Percentiles rank a stretch among this genome's conserved stretches.
These are phyloP conservation scores for Pelargonium exstipulatum DNA, from an alignment of 441 rosid species.

Conservation along the genomic window DNA sequence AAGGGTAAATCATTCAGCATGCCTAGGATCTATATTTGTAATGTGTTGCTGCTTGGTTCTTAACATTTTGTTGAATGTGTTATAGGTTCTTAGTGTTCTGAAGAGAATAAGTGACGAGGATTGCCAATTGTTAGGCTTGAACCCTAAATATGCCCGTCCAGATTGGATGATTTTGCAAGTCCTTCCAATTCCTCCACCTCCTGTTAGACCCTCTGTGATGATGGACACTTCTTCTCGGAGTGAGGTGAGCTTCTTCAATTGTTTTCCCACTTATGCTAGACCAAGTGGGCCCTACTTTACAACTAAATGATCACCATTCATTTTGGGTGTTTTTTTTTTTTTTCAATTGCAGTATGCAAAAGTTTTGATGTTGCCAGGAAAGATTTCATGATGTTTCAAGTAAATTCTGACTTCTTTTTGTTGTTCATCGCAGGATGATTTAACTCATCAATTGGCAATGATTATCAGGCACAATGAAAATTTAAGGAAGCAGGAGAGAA, in stretches of 20 bases:
- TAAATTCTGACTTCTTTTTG: constrained; percentile 22
- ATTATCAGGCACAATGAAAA: constrained; percentile 89
- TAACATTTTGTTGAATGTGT: constrained; percentile 17
- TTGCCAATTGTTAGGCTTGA: constrained; percentile 74
- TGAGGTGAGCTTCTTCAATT: constrained; percentile 51
- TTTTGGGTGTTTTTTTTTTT: neutral
- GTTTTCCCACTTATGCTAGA: constrained; percentile 1
- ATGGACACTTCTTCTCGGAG: constrained; percentile 99
- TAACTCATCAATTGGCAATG: constrained; percentile 95
- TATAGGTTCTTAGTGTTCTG: constrained; percentile 78
- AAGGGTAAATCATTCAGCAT: constrained; percentile 45
- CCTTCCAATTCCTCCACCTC: constrained; percentile 98
- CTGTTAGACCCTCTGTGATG: constrained; percentile 99
- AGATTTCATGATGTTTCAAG: neutral
- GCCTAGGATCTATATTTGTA: neutral
- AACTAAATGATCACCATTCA: neutral
- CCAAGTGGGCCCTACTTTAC: neutral
- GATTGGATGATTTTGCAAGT: constrained; percentile 99
- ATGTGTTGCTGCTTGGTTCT: constrained; percentile 9
- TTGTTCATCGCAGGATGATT: constrained; percentile 67
- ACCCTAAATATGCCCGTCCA: constrained; percentile 96
- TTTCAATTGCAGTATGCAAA: neutral
- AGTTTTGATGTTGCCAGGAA: neutral
- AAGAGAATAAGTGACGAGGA: constrained; percentile 96
- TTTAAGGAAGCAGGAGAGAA: constrained; percentile 86